Evolutionary conservation across 805 yeast species (phyloP).

Genomic region (Kodamaea sagamina): DNA sequence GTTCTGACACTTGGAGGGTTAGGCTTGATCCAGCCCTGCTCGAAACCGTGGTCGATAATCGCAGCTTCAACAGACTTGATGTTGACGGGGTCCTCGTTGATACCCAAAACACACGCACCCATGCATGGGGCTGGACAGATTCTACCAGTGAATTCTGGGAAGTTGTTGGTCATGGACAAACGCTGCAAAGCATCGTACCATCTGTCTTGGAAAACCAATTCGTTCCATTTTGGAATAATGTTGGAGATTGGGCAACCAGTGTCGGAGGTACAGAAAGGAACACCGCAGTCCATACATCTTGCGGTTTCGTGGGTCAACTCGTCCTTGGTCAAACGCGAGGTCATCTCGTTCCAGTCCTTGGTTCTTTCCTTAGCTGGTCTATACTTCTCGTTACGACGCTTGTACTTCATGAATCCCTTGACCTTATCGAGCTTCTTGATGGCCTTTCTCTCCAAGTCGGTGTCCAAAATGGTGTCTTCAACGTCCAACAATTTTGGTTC

Average conservation of each 20-base stretch:
- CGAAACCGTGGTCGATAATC: slow-evolving; percentile 93
- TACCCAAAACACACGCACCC: slow-evolving; percentile 91
- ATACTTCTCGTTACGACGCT: slow-evolving; percentile 83
- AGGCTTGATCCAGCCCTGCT: slow-evolving; percentile 94
- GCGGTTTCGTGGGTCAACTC: slow-evolving; percentile 92
- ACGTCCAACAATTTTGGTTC: slow-evolving; percentile 90
- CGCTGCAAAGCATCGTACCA: slow-evolving; percentile 94
- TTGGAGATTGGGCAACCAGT: slow-evolving; percentile 98
- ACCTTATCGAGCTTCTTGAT: slow-evolving; percentile 69
- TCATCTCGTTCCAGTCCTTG: slow-evolving; percentile 90
- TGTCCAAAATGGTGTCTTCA: slow-evolving; percentile 83
- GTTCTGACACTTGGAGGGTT: slow-evolving; percentile 76
- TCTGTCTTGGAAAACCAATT: slow-evolving; percentile 88
- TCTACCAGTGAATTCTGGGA: slow-evolving; percentile 98
- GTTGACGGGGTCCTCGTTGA: slow-evolving; percentile 93
- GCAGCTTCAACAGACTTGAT: slow-evolving; percentile 95
- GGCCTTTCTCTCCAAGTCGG: slow-evolving; percentile 63
- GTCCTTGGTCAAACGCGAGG: slow-evolving; percentile 75
- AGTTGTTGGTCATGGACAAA: slow-evolving; percentile 92
- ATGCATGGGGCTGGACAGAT: slow-evolving; percentile 99
- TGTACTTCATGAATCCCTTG: slow-evolving; percentile 92
- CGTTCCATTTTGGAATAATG: slow-evolving; percentile 97
- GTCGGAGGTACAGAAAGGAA: slow-evolving; percentile 97
- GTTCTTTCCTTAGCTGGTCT: slow-evolving; percentile 75
- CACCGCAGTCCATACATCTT: slow-evolving; percentile 99